Evolutionary conservation across 2,329 filamentous ascomycete species (phyloP), one percentile per base, ranked within the genome.

Genomic region (Xylaria sp.): DNA sequence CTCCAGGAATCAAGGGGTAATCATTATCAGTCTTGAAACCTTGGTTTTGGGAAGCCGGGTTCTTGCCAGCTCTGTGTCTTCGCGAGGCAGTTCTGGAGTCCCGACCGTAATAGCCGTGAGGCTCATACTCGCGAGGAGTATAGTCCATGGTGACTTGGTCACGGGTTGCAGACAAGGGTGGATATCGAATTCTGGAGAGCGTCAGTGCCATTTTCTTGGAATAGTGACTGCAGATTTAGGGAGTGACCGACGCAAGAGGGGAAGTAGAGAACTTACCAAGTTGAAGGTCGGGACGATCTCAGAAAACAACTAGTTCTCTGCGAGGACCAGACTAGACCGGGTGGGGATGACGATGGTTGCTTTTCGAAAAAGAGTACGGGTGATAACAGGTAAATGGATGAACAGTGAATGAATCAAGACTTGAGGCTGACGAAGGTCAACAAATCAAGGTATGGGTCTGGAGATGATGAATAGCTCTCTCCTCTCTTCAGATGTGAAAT

Each of bases 191-290:
- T 58, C 3, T 55, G 41, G 37, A 23, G 5, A 25, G 15, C 3
- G 13, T 62, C 12, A 68, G 44, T 15, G 2, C 23, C 15, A 48
- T 23, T 39, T 23, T 5, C 1, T 54, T n/a, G 2, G 9, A 23
- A 18, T 64, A n/a, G 3, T 10, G 28, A 34, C 13, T 1, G 1
- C 13, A 2, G 12, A n/a, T 23, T 13, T 41, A 20, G 20, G 41
- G 13, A 3, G 20, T 1, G 2, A n/a, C 20, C 4, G 3, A 37
- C 15, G 15, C 25, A 15, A 34, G 23, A 15, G 5, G 9, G 15
- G 9, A 48, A 50, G 8, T n/a, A 34, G 8, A 13, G 52, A 48
- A 52, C 68, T 70, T 68, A 61, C 57, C 44, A 34, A 7, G 20
- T 20, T n/a, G 5, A 48, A n/a, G 55, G 28, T 28, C 15, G 12